Evolutionary conservation across 2,329 filamentous ascomycete species (phyloP).

Genomic region (Botrytis deweyae): DNA sequence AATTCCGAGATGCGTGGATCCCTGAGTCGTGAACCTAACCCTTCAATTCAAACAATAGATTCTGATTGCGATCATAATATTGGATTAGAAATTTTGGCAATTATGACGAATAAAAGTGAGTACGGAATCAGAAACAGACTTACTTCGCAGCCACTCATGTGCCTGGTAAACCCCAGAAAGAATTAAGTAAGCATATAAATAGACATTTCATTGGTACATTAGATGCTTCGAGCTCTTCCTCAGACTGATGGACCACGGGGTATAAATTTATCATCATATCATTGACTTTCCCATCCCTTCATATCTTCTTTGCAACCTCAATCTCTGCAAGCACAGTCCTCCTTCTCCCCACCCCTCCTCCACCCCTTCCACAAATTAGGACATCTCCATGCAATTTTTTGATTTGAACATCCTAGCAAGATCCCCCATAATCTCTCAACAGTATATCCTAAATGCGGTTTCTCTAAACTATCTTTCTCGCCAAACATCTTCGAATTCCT

Average conservation of each 20-base stretch:
- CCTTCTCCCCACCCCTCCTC: slow-evolving; percentile 28
- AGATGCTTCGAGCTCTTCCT: not conserved
- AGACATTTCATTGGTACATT: no score
- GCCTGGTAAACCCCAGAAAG: not conserved
- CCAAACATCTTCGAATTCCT: slow-evolving; percentile 31
- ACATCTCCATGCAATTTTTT: slow-evolving; percentile 37
- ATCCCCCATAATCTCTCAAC: slow-evolving; percentile 43
- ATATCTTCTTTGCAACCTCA: not conserved
- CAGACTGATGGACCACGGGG: no score
- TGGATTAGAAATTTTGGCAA: not conserved
- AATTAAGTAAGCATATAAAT: not conserved
- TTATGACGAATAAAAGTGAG: not conserved
- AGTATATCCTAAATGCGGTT: slow-evolving; percentile 40
- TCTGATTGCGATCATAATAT: not conserved
- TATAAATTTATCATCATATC: not conserved
- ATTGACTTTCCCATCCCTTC: not conserved
- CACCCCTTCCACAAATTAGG: slow-evolving; percentile 29
- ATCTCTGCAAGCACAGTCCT: slow-evolving; percentile 31
- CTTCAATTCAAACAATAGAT: not conserved
- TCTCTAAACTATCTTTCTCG: slow-evolving; percentile 33
- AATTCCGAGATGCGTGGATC: not conserved
- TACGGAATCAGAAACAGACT: not conserved
- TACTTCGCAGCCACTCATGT: not conserved
- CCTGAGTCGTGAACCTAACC: not conserved
- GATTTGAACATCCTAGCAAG: slow-evolving; percentile 39